Evolutionary conservation across 2,329 filamentous ascomycete species (phyloP), one percentile per base, ranked within the genome.

Genomic region (Cordyceps cateniannulata): DNA sequence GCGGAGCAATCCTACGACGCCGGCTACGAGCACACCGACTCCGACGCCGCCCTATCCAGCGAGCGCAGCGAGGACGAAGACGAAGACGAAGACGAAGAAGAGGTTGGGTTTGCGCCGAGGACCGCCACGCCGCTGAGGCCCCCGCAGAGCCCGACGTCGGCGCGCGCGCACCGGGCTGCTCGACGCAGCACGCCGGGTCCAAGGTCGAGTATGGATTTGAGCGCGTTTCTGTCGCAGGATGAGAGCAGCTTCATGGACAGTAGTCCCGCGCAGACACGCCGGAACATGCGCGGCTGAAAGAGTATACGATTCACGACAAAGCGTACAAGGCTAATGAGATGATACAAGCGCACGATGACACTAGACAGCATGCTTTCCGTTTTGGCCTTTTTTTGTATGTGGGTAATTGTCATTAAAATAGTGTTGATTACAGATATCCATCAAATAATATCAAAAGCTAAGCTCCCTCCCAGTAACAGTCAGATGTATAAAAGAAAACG

Each of bases 21-120:
- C 27, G 83, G 84, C 66, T 91, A 91, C 75, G 88, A 92, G 76
- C 88, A 91, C 70, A 91, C 89, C 9, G 89, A 91, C 73, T 88
- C 87, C 2, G 88, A 91, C 65, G 87, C 80, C 9, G 85, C 86
- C 56, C 66, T 85, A 56, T 80, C 74, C 62, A 83, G 79, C 68
- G 24, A 53, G 20, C 50, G 20, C 63, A 66, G 5, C 4, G 51
- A 60, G 4, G 67, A 67, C 2, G 66, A 62, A 20, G 69, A 71
- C 53, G 6, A 35, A 6, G n/a, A n/a, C 10, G 51, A 60, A 1
- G 67, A 67, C 2, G 66, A 62, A 18, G 69, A 71, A 51, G 16
- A 42, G 4, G 71, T 77, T 59, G 76, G 75, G 63, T 79, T 78
- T 60, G 74, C 70, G 38, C 75, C 74, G 49, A 67, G 74, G 18